Evolutionary conservation across 2,329 filamentous ascomycete genomes (phyloP).

Genomic region (Lecanicillium sp.): DNA sequence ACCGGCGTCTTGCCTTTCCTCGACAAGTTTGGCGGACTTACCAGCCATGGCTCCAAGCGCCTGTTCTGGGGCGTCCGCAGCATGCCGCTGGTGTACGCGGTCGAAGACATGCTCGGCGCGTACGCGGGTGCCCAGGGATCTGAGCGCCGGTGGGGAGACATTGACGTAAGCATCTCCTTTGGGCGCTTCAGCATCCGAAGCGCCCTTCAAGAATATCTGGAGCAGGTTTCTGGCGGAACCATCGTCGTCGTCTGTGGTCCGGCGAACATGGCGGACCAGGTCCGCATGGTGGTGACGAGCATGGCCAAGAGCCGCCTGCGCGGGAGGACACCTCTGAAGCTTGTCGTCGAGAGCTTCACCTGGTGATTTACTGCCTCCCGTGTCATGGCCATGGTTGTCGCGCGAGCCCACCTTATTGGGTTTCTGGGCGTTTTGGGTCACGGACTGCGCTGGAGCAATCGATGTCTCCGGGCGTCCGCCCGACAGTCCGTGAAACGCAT

Average conservation of each 20-base stretch:
- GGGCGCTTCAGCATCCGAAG: constrained; percentile 18
- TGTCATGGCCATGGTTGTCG: too few relatives aligned
- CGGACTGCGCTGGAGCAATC: too few relatives aligned
- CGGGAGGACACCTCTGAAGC: constrained; percentile 14
- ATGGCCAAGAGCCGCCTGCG: constrained; percentile 11
- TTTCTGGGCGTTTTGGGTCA: too few relatives aligned
- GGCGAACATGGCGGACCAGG: constrained; percentile 20
- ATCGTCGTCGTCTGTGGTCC: constrained; percentile 21
- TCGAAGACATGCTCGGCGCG: constrained; percentile 17
- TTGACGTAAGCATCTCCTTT: constrained; percentile 19
- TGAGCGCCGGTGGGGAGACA: constrained; percentile 16
- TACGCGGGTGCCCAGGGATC: constrained; percentile 1
- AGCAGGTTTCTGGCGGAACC: constrained; percentile 15
- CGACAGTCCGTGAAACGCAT: too few relatives aligned
- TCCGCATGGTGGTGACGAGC: constrained; percentile 16
- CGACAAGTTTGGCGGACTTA: constrained; percentile 12
- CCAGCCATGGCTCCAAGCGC: constrained; percentile 16
- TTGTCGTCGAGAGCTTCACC: constrained; percentile 16
- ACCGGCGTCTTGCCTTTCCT: constrained; percentile 24
- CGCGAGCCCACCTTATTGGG: too few relatives aligned
- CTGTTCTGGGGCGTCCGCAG: constrained; percentile 21
- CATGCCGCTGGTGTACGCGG: constrained; percentile 18
- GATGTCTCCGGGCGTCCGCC: too few relatives aligned
- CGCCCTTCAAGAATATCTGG: constrained; percentile 17
- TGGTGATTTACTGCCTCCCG: constrained; percentile 9